phyloP scores from a whole-genome alignment of 2,329 filamentous ascomycete genomes.

The Plectosphaerella plurivora region DNA sequence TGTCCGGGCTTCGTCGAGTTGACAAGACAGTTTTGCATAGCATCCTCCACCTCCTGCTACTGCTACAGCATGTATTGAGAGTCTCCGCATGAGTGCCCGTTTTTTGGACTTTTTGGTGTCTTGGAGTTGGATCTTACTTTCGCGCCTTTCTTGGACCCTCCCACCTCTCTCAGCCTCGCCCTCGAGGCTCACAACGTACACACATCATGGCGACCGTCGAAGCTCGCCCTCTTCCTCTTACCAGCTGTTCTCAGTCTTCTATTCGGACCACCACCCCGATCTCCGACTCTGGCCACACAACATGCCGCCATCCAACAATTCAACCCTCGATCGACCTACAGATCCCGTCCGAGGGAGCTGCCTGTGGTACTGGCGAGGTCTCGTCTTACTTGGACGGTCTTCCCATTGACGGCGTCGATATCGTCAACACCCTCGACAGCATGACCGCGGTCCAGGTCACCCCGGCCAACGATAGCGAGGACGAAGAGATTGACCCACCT shows the following conservation, averaged over 20 bases:
- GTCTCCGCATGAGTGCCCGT: slow-evolving; percentile 14
- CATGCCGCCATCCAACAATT: slow-evolving; percentile 10
- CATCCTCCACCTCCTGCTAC: slow-evolving; percentile 15
- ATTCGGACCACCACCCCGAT: slow-evolving; percentile 31
- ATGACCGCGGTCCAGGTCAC: slow-evolving; percentile 35
- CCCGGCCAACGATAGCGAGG: slow-evolving; percentile 17
- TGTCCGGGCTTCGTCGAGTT: background rate
- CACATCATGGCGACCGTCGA: slow-evolving; percentile 28
- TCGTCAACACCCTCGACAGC: slow-evolving; percentile 33
- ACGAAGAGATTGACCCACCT: slow-evolving; percentile 4
- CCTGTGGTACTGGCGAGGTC: slow-evolving; percentile 28
- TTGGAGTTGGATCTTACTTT: slow-evolving; percentile 34
- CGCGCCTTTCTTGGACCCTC: slow-evolving; percentile 18
- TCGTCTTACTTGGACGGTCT: slow-evolving; percentile 15
- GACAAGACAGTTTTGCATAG: slow-evolving; percentile 7
- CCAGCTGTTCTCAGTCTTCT: slow-evolving; percentile 28
- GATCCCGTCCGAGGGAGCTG: slow-evolving; percentile 15
- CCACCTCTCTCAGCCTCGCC: background rate
- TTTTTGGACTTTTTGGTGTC: slow-evolving; percentile 35
- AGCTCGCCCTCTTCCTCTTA: slow-evolving; percentile 23
- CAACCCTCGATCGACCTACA: slow-evolving; percentile 21
- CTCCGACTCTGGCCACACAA: background rate
- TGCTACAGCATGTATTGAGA: slow-evolving; percentile 38
- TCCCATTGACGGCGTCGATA: slow-evolving; percentile 22
- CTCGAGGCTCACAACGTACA: background rate